Evolutionary conservation across 2,329 filamentous ascomycete species (phyloP).

Genomic region (Diplodia intermedia): DNA sequence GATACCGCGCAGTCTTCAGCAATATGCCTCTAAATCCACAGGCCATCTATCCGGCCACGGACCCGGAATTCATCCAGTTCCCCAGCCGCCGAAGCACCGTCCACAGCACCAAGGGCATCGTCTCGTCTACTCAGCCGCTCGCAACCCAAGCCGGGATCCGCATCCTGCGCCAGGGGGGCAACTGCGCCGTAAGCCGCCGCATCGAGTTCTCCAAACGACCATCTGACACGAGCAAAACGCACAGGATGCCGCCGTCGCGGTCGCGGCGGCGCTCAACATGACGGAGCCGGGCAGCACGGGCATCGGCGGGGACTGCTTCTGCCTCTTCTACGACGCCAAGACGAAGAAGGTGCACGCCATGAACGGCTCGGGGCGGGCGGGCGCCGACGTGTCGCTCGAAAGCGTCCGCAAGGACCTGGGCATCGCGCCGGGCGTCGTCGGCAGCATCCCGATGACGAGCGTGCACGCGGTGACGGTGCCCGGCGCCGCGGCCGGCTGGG

Average conservation of each 20-base stretch:
- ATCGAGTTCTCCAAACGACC: background rate
- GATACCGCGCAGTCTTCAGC: background rate
- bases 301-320: constrained; percentile 97
- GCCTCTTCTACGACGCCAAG: constrained; percentile 86
- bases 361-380: constrained; percentile 91
- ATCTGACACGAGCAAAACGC: background rate
- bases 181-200: constrained; percentile 73
- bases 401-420: constrained; percentile 73
- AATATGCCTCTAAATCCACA: constrained; percentile 57
- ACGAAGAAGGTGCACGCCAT: constrained; percentile 82
- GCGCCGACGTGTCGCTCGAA: constrained; percentile 72
- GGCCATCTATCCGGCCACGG: constrained; percentile 56
- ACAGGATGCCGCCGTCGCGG: constrained; percentile 94
- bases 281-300: constrained; percentile 93
- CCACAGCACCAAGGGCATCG: constrained; percentile 90
- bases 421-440: constrained; percentile 62
- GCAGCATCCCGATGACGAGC: constrained; percentile 74
- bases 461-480: constrained; percentile 86
- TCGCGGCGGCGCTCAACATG: constrained; percentile 89
- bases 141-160: constrained; percentile 87
- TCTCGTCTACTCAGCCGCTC: constrained; percentile 87
- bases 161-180: constrained; percentile 85
- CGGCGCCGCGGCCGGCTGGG: constrained; percentile 91
- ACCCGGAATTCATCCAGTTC: constrained; percentile 68
- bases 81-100: constrained; percentile 87